Evolutionary conservation across 345 rosid species (phyloP), one percentile per base, ranked within the genome.

Genomic region (Moricandia moricandioides): DNA sequence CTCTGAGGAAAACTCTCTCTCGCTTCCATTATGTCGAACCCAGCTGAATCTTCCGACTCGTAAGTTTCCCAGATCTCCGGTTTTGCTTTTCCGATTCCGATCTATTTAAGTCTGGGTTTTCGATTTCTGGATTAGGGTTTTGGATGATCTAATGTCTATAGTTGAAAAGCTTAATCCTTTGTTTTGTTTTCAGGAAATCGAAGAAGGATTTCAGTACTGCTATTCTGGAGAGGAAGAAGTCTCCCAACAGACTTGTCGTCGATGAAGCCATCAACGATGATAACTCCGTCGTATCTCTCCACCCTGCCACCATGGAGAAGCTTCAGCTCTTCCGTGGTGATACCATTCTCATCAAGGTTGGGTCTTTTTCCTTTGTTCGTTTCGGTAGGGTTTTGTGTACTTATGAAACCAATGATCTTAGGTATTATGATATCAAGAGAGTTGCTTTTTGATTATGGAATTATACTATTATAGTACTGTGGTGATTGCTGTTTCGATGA

Each of bases 251-350:
- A 21, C 93, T 95, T 17, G 83, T 92, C 65, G 99, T 92, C 35
- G 99, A 92, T 70, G 99, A 95, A 73, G 96, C 97, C 16, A 30
- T 82, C 49, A 90, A 94, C 71, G 97, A 94, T 66, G 97, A 94
- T 54, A 94, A 94, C 84, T 94, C 97, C 29, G 97, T 95, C 12
- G 97, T 92, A 3, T 69, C 93, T 2, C 88, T 95, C 33, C 92
- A 92, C 64, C 97, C 99, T 9, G 96, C 89, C 0, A 92, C 97
- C 54, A 95, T 92, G 99, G 99, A 95, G 83, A 95, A 92, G 92
- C 97, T 95, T 63, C 99, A 95, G 85, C 89, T 95, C 51, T 95
- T 95, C 82, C 91, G 99, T 13, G 99, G 99, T 13, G 98, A 95
- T 75, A 95, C 99, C 21, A 88, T 95, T 77, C 79, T 92, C 57